A percentile compares a stretch with the other conserved stretches of the same genome.
Evolutionary conservation across 2,329 filamentous ascomycete genomes (phyloP).

Genomic region (Cladorrhinum sp.): DNA sequence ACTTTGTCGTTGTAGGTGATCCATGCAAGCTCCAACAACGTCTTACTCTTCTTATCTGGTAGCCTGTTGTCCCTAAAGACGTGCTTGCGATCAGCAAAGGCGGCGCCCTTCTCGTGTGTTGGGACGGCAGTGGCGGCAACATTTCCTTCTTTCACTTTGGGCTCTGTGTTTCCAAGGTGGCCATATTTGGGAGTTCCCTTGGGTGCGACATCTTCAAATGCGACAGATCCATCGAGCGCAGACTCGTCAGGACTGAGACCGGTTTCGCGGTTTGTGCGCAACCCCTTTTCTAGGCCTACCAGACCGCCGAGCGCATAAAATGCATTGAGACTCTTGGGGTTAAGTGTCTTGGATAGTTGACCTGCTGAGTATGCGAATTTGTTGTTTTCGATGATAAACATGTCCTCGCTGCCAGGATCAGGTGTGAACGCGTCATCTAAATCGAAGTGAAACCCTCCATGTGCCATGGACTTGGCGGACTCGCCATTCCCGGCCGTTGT

Average conservation of each 20-base stretch:
- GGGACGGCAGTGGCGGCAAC: conserved; percentile 11
- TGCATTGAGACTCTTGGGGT: conserved; percentile 73
- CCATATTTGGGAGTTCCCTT: conserved; percentile 37
- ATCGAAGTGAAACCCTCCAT: conserved; percentile 21
- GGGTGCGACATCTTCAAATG: conserved; percentile 61
- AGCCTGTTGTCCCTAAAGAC: conserved; percentile 59
- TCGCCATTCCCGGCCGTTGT: conserved; percentile 4
- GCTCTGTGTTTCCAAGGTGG: conserved; percentile 32
- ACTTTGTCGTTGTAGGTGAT: conserved; percentile 67
- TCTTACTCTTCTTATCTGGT: conserved; percentile 61
- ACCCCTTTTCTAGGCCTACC: conserved; percentile 67
- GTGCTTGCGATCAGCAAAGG: conserved; percentile 50
- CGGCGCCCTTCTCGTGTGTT: conserved; percentile 10
- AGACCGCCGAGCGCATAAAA: conserved; percentile 75
- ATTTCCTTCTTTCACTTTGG: conserved; percentile 26
- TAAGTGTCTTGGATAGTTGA: conserved; percentile 72
- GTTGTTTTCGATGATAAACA: conserved; percentile 66
- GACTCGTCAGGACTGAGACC: conserved; percentile 71
- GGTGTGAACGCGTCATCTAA: conserved; percentile 60
- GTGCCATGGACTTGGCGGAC: neutral
- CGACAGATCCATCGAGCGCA: conserved; percentile 58
- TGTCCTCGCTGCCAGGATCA: conserved; percentile 68
- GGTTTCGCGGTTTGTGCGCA: conserved; percentile 61
- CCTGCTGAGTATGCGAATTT: conserved; percentile 72
- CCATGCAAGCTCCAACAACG: conserved; percentile 62